Conservation (phyloP, 345 rosid species). For the Trapa bicornis region DNA sequence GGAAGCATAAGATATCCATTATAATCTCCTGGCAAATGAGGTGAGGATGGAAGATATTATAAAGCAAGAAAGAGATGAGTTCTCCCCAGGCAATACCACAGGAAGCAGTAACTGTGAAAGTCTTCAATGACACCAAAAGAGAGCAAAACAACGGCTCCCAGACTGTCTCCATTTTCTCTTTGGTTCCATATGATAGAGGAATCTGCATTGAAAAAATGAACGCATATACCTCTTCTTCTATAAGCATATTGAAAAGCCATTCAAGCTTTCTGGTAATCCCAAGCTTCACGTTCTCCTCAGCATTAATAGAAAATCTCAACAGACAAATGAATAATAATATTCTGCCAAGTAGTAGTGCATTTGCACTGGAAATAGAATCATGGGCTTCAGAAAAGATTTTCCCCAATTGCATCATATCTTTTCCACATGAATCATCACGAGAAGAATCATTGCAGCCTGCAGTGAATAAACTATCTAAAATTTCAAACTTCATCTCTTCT, state of each 20-base stretch:
- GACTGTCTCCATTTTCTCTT: constrained; percentile 28
- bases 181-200: constrained; percentile 45
- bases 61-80: constrained; percentile 45
- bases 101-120: constrained; percentile 50
- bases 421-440: constrained; percentile 15
- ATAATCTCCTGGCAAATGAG: constrained; percentile 68
- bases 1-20: constrained; percentile 78
- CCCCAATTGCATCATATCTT: constrained; percentile 20
- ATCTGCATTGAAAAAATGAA: constrained; percentile 49
- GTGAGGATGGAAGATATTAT: constrained; percentile 80
- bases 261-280: constrained; percentile 42
- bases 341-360: constrained; percentile 34
- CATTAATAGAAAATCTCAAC: constrained; percentile 39
- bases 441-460: constrained; percentile 18
- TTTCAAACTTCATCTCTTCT: constrained; percentile 40
- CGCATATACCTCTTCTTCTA: constrained; percentile 53
- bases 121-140: constrained; percentile 54
- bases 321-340: constrained; percentile 41
- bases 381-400: constrained; percentile 36
- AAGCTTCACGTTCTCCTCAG: constrained; percentile 37
- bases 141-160: constrained; percentile 65
- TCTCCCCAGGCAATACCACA: constrained; percentile 59
- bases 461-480: constrained; percentile 51
- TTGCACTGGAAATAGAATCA: constrained; percentile 27
- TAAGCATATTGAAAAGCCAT: constrained; percentile 51